These are phyloP conservation scores for Wickerhamomyces bovis DNA, from an alignment of 805 yeast genomes.

Conservation along the genomic window DNA sequence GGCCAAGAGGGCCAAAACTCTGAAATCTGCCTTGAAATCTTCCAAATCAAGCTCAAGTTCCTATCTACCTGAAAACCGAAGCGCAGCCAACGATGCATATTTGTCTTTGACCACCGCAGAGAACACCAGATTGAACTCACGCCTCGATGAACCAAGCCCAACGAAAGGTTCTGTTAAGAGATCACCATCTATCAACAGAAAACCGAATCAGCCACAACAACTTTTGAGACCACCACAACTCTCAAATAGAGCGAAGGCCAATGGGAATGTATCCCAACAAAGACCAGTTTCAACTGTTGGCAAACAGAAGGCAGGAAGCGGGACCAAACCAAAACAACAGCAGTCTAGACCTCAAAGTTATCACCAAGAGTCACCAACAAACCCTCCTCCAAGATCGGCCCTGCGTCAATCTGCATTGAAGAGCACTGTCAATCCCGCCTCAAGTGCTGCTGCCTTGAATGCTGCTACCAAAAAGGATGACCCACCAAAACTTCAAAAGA, in stretches of 20 bases:
- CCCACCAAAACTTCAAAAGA: slow-evolving; percentile 21
- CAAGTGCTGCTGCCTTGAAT: slow-evolving; percentile 33
- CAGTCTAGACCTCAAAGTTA: background rate
- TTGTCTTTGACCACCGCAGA: slow-evolving; percentile 70
- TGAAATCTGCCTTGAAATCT: slow-evolving; percentile 37
- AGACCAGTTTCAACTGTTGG: slow-evolving; percentile 11
- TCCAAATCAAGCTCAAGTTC: slow-evolving; percentile 19
- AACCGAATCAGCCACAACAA: slow-evolving; percentile 1
- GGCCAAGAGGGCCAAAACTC: slow-evolving; percentile 31
- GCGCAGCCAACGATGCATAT: slow-evolving; percentile 57
- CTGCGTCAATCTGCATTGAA: background rate
- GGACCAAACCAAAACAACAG: background rate
- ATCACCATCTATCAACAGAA: background rate
- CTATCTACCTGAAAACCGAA: slow-evolving; percentile 13
- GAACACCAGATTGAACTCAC: slow-evolving; percentile 67
- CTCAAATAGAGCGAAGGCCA: background rate
- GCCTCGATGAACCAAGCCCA: background rate
- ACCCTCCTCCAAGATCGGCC: background rate
- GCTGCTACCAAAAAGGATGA: slow-evolving; percentile 45
- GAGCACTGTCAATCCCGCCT: slow-evolving; percentile 10
- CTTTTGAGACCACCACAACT: background rate
- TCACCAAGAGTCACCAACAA: background rate
- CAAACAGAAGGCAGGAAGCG: background rate
- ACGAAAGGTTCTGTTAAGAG: background rate
- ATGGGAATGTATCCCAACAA: background rate